Evolutionary conservation across 1,139 yeast genomes (phyloP), one percentile per base, ranked within the genome.

Genomic region (Yamadazyma spencermartinsiae): DNA sequence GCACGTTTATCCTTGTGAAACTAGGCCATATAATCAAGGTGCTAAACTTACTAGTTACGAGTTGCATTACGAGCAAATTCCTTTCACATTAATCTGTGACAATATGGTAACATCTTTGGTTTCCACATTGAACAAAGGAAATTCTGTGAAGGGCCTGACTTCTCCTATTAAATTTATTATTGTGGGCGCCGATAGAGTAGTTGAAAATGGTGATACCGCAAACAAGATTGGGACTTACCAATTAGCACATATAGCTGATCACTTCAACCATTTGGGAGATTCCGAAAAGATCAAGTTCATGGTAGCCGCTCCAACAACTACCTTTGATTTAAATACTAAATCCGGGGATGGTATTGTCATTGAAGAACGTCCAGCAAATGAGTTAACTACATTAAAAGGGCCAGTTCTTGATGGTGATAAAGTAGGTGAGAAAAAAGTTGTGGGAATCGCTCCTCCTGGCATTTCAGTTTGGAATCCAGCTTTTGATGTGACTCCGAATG

Each of bases 161-260:
- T 82, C 73, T 55, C 95, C 86, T 1, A 79, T 92, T 39, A 85
- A 84, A 58, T 87, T 89, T 36, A 83, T 90, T 21, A 87, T 92
- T 38, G 98, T 86, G n/a, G 98, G 98, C 32, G 97, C 98, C n/a
- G 98, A 92, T 58, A 77, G 98, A 59, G 84, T 92, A 26, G 97
- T 90, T 2, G 69, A 72, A 33, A 86, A 89, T 60, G 98, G 98
- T 40, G 98, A 92, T 56, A 80, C 96, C 18, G 98, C 98, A 1
- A 92, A 92, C 65, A 92, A 92, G 63, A 92, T 92, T 42, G 98
- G 98, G n/a, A 92, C 98, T 0, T 86, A 79, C 62, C 97, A 90
- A 63, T 68, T 92, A 48, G 85, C 97, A 0, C 72, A 89, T 15
- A 71, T 88, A 40, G 72, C 74, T n/a, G 50, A 59, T 32, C 63